Evolutionary conservation across 306 rosid species (phyloP).

Genomic region (Quercus robur): DNA sequence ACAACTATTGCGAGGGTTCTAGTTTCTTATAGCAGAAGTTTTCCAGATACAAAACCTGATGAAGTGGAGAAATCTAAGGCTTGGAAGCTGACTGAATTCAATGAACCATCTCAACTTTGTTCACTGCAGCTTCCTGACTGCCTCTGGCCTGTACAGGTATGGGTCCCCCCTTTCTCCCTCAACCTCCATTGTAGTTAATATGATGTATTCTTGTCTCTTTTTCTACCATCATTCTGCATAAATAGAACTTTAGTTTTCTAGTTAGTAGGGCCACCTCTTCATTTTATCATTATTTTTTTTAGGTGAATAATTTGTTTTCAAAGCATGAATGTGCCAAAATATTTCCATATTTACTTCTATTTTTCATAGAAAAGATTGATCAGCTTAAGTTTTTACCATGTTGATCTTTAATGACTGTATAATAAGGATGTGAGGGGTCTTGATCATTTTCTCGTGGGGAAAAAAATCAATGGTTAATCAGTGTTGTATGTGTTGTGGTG

Average conservation of each 20-base stretch:
- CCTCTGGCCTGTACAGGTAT: slow-evolving; percentile 74
- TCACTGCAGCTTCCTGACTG: slow-evolving; percentile 78
- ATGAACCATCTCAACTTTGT: slow-evolving; percentile 75
- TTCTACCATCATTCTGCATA: not conserved
- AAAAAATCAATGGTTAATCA: not conserved
- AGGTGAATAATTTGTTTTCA: not conserved
- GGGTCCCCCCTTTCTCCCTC: not conserved
- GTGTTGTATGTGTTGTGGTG: too few species aligned
- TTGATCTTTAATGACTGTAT: not conserved
- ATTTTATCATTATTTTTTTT: not conserved
- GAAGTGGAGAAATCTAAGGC: slow-evolving; percentile 78
- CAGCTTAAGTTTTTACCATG: not conserved
- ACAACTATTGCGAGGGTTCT: too few species aligned
- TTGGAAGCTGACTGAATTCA: slow-evolving; percentile 83
- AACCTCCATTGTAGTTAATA: not conserved
- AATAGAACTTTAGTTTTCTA: not conserved
- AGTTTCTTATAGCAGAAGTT: slow-evolving; percentile 43
- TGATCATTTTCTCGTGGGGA: not conserved
- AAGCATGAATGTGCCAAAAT: not conserved
- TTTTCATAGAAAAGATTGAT: not conserved
- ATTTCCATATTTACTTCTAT: not conserved
- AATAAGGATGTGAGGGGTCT: not conserved
- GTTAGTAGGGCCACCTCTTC: not conserved
- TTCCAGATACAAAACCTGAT: slow-evolving; percentile 76
- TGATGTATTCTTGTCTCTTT: not conserved